These are phyloP conservation scores for Dendrobium officinale DNA, from an alignment of 106 monocot genomes.

Conservation along the genomic window DNA sequence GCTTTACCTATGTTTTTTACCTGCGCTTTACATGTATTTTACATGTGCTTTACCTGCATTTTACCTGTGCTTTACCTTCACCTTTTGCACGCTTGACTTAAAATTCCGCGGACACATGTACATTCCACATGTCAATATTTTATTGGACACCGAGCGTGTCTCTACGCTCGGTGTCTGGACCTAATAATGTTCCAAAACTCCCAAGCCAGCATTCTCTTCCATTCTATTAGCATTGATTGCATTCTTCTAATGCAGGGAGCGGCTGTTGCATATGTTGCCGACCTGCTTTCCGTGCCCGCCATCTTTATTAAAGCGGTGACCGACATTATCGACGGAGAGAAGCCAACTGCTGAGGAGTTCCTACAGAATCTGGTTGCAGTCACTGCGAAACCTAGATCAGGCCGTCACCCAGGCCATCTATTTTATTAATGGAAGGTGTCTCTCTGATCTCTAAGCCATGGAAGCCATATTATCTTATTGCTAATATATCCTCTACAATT, in stretches of 20 bases:
- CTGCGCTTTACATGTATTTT: no score
- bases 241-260: slow-evolving; percentile 50
- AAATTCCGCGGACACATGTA: no score
- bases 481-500: no score
- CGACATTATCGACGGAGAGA: slow-evolving; percentile 88
- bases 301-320: slow-evolving; percentile 94
- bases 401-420: slow-evolving; percentile 53
- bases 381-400: slow-evolving; percentile 59
- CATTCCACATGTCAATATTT: no score
- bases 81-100: no score
- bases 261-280: slow-evolving; percentile 81
- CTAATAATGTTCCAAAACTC: no score
- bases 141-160: no score
- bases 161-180: no score
- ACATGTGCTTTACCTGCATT: no score
- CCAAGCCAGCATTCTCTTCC: background rate
- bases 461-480: no score
- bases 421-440: slow-evolving; percentile 52
- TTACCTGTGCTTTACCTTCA: no score
- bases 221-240: background rate
- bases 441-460: slow-evolving; percentile 36
- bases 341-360: slow-evolving; percentile 89
- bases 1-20: no score
- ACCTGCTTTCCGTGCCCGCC: slow-evolving; percentile 61
- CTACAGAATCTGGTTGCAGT: slow-evolving; percentile 68